phyloP scores from a whole-genome alignment of 2,329 filamentous ascomycete genomes.

The Alternaria sp. region DNA sequence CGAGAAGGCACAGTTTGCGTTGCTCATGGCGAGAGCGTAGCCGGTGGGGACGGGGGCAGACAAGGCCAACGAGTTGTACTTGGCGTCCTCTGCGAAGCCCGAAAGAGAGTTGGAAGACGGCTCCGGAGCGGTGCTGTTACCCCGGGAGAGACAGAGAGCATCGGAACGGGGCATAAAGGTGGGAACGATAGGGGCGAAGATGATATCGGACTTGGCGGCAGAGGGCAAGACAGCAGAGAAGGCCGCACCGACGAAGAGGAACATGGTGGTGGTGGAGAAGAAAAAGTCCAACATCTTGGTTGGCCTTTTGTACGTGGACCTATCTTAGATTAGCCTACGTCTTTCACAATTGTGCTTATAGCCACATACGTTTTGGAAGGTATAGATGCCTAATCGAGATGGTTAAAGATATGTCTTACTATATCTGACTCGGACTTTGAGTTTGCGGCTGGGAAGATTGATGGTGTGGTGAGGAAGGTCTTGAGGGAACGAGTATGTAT shows the following conservation, averaged over 20 bases:
- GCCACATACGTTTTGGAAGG: too few species aligned
- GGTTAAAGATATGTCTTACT: background rate
- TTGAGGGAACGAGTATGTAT: background rate
- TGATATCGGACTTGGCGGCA: background rate
- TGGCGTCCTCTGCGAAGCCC: background rate
- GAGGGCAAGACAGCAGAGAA: background rate
- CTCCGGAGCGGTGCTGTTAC: slow-evolving; percentile 4
- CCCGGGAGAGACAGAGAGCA: background rate
- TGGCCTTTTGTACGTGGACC: background rate
- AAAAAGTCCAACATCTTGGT: background rate
- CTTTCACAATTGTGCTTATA: too few species aligned
- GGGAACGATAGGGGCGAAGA: background rate
- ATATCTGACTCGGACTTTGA: background rate
- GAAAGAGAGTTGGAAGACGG: slow-evolving; percentile 2
- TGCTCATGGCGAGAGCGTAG: slow-evolving; percentile 7
- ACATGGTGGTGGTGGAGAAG: background rate
- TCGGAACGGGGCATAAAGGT: background rate
- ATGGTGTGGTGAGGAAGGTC: background rate
- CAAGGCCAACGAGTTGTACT: slow-evolving; percentile 7
- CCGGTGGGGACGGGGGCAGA: background rate
- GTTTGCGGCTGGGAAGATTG: background rate
- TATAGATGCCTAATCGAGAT: too few species aligned
- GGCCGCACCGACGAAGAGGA: background rate
- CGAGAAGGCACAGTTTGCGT: slow-evolving; percentile 16
- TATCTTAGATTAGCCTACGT: too few species aligned